Evolutionary conservation across 371 early-diverging fungal species (phyloP).

Genomic region (Syncephalis fuscata): DNA sequence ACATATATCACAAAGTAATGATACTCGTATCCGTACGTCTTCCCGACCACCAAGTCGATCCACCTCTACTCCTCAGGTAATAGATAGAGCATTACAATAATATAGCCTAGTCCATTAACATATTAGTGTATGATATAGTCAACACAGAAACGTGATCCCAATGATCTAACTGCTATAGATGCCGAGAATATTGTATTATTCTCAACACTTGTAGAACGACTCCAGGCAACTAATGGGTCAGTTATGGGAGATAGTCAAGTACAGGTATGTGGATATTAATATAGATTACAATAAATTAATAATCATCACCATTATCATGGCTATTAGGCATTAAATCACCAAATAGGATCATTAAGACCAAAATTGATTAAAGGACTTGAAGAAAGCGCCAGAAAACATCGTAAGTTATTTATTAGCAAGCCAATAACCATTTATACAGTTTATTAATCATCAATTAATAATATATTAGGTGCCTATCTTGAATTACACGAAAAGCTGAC

Average conservation of each 20-base stretch:
- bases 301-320: neutral
- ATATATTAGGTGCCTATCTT: constrained; percentile 24
- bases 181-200: constrained; percentile 56
- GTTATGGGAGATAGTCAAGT: constrained; percentile 45
- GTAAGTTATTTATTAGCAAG: constrained; percentile 12
- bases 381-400: constrained; percentile 44
- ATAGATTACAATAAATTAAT: neutral
- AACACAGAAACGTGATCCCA: neutral
- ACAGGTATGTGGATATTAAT: constrained; percentile 16
- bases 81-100: neutral
- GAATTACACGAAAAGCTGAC: constrained; percentile 58
- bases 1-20: constrained; percentile 8
- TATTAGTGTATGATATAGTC: neutral
- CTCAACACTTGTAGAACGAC: constrained; percentile 38
- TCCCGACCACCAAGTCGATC: neutral
- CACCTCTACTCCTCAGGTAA: neutral
- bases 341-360: constrained; percentile 51
- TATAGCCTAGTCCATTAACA: neutral
- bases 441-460: neutral
- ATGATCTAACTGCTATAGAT: constrained; percentile 33
- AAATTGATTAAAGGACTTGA: constrained; percentile 48
- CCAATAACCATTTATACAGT: constrained; percentile 2
- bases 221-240: constrained; percentile 33
- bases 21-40: neutral
- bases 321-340: constrained; percentile 34